Evolutionary conservation across 768 basidiomycete species (phyloP).

Genomic region (Lactarius hatsudake): DNA sequence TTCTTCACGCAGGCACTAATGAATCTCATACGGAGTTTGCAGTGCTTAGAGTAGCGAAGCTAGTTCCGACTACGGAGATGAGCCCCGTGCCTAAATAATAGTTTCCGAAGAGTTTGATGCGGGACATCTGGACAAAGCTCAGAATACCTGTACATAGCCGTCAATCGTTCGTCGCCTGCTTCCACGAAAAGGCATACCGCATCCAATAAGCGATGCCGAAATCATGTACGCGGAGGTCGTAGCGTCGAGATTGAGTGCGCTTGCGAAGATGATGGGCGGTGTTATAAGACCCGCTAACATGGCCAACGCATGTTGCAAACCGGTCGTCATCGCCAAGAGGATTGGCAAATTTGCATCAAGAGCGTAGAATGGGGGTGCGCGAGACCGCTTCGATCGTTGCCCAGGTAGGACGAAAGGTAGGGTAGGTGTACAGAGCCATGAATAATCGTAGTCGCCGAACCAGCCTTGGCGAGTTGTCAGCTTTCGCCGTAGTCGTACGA

Average conservation of each 20-base stretch:
- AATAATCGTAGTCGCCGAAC: constrained; percentile 84
- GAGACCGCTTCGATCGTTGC: constrained; percentile 28
- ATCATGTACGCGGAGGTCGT: constrained; percentile 72
- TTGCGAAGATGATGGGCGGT: constrained; percentile 78
- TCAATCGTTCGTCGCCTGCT: not conserved
- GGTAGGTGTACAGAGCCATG: constrained; percentile 62
- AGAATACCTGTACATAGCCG: constrained; percentile 52
- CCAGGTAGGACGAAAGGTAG: constrained; percentile 52
- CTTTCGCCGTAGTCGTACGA: constrained; percentile 34
- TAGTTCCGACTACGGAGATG: constrained; percentile 77
- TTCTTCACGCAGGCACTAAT: not conserved
- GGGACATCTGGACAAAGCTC: constrained; percentile 77
- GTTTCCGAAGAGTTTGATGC: constrained; percentile 54
- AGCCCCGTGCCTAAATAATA: constrained; percentile 81
- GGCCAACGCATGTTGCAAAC: constrained; percentile 72
- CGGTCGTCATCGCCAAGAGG: constrained; percentile 66
- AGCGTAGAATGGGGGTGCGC: constrained; percentile 67
- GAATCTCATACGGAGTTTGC: constrained; percentile 54
- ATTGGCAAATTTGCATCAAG: constrained; percentile 71
- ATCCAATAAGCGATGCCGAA: constrained; percentile 77
- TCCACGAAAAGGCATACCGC: constrained; percentile 46
- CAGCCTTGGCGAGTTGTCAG: constrained; percentile 60
- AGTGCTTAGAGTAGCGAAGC: constrained; percentile 74
- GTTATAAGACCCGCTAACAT: constrained; percentile 84
- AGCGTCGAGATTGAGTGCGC: constrained; percentile 55